phyloP scores from a whole-genome alignment of 2,329 filamentous ascomycete genomes.

The Neopestalotiopsis rosae region DNA sequence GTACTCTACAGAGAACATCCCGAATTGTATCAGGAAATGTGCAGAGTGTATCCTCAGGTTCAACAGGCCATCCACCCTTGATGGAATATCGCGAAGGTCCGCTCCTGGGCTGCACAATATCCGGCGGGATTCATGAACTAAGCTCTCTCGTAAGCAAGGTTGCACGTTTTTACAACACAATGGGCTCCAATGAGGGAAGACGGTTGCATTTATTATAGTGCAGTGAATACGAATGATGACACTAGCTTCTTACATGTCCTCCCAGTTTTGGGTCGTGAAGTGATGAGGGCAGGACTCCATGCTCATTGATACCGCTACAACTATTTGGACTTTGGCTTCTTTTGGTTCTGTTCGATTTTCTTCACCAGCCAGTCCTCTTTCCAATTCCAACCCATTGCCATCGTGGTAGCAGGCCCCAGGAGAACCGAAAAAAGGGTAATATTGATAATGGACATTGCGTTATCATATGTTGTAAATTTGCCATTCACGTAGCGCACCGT shows the following conservation, averaged over 20 bases:
- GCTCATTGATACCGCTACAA: background rate
- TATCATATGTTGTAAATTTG: slow-evolving; percentile 15
- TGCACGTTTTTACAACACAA: background rate
- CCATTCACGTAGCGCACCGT: slow-evolving; percentile 26
- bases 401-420: slow-evolving; percentile 31
- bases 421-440: slow-evolving; percentile 26
- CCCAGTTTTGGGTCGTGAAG: too few species aligned
- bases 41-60: slow-evolving; percentile 82
- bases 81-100: background rate
- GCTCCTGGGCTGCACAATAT: background rate
- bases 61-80: slow-evolving; percentile 77
- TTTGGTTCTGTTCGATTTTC: slow-evolving; percentile 27
- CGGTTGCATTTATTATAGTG: background rate
- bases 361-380: slow-evolving; percentile 32
- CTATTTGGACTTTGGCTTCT: background rate
- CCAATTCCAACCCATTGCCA: slow-evolving; percentile 32
- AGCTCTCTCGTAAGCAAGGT: background rate
- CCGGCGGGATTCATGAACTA: background rate
- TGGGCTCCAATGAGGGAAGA: background rate
- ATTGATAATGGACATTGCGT: slow-evolving; percentile 21
- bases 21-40: slow-evolving; percentile 80
- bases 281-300: too few species aligned
- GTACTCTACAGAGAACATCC: slow-evolving; percentile 82
- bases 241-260: too few species aligned
- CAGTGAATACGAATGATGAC: slow-evolving; percentile 1